Percentiles rank a stretch among this genome's conserved stretches.
phyloP scores from a whole-genome alignment of 768 basidiomycete species.

The Lentinus tigrinus region DNA sequence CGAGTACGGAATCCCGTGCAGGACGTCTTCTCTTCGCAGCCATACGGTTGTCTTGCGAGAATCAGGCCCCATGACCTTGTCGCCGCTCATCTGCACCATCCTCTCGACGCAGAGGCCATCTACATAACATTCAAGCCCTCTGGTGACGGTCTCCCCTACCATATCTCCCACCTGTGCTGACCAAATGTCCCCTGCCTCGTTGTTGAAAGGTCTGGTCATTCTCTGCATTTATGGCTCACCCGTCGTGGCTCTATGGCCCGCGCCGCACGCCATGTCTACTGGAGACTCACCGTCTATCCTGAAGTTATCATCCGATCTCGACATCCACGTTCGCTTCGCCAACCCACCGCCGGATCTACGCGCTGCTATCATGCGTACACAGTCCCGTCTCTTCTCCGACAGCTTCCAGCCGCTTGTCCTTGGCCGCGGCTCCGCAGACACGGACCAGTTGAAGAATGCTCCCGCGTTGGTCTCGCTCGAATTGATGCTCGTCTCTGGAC shows the following conservation, averaged over 20 bases:
- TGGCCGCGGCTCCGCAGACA: constrained; percentile 37
- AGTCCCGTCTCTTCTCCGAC: constrained; percentile 34
- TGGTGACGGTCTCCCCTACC: no score
- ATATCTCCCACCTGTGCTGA: no score
- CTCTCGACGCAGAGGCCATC: no score
- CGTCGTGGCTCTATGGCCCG: constrained; percentile 29
- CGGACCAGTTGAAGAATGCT: constrained; percentile 27
- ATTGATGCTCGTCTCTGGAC: constrained; percentile 25
- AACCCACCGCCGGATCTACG: constrained; percentile 36
- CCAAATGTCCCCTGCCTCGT: no score
- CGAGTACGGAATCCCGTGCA: no score
- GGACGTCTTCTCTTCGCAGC: no score
- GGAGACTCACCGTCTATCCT: constrained; percentile 26
- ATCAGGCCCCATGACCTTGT: no score
- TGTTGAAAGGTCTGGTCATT: no score
- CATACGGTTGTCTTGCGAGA: no score
- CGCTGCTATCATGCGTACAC: constrained; percentile 33
- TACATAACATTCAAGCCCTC: no score
- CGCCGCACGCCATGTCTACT: constrained; percentile 23
- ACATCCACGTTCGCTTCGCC: constrained; percentile 39
- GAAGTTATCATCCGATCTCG: constrained; percentile 47
- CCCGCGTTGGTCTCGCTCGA: constrained; percentile 25
- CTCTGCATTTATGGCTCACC: not conserved
- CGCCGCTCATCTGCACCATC: no score
- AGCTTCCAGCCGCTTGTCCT: constrained; percentile 40